Conservation (phyloP, 805 yeast species). For the Zygotorulaspora danielsina region DNA sequence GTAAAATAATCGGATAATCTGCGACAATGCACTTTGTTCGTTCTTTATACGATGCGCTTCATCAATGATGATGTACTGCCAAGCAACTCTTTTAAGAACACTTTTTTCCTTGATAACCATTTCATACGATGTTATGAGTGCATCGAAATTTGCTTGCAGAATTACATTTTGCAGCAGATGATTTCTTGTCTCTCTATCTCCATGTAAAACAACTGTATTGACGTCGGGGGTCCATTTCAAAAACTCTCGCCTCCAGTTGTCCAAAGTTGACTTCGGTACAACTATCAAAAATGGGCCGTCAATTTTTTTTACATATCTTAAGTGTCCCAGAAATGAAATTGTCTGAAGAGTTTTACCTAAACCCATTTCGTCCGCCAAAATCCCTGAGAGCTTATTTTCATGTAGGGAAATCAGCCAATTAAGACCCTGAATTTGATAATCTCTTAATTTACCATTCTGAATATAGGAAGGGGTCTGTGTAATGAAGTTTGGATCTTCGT, state of each 20-base stretch:
- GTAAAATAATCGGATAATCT: constrained; percentile 83
- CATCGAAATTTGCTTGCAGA: constrained; percentile 78
- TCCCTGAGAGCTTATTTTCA: constrained; percentile 86
- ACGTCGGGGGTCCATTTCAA: constrained; percentile 96
- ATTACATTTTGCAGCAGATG: constrained; percentile 55
- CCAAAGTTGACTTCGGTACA: constrained; percentile 93
- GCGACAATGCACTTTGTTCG: constrained; percentile 87
- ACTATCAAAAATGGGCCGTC: constrained; percentile 89
- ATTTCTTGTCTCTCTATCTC: constrained; percentile 76
- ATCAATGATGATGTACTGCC: constrained; percentile 93
- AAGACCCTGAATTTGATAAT: constrained; percentile 90
- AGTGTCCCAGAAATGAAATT: constrained; percentile 82
- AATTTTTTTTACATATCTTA: constrained; percentile 70
- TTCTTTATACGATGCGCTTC: constrained; percentile 97
- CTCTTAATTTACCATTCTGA: constrained; percentile 69
- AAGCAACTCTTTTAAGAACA: constrained; percentile 70
- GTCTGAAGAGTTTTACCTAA: constrained; percentile 95
- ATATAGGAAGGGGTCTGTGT: constrained; percentile 82
- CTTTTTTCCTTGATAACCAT: constrained; percentile 88
- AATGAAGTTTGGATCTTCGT: constrained; percentile 59
- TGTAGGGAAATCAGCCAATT: constrained; percentile 90
- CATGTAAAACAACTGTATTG: constrained; percentile 77
- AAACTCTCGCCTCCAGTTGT: constrained; percentile 95
- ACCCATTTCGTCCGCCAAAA: constrained; percentile 98
- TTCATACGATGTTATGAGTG: constrained; percentile 85